Evolutionary conservation across 2,329 filamentous ascomycete genomes (phyloP).

Genomic region (Tolypocladium paradoxum): DNA sequence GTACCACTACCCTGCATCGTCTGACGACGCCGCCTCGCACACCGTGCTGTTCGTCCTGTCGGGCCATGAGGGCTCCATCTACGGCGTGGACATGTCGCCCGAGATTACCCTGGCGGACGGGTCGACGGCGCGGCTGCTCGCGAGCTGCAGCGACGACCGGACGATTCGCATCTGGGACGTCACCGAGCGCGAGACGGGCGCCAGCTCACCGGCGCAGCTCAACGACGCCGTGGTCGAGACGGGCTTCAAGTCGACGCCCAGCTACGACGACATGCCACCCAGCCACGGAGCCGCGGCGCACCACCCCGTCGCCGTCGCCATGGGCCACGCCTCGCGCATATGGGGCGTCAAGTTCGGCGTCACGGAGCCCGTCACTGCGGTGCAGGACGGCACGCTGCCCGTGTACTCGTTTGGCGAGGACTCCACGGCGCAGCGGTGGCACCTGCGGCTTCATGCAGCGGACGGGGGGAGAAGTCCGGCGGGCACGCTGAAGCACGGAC

Average conservation of each 20-base stretch:
- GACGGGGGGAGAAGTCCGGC: slow-evolving; percentile 1
- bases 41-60: slow-evolving; percentile 41
- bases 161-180: slow-evolving; percentile 86
- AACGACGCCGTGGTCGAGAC: slow-evolving; percentile 31
- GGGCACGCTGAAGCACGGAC: slow-evolving; percentile 36
- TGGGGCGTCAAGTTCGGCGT: slow-evolving; percentile 66
- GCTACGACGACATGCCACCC: slow-evolving; percentile 11
- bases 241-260: slow-evolving; percentile 40
- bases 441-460: slow-evolving; percentile 28
- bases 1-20: slow-evolving; percentile 29
- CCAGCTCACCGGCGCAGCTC: not conserved
- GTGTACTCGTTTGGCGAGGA: slow-evolving; percentile 81
- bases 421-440: slow-evolving; percentile 65
- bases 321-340: slow-evolving; percentile 83
- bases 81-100: slow-evolving; percentile 72
- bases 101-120: slow-evolving; percentile 28
- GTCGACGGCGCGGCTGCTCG: slow-evolving; percentile 50
- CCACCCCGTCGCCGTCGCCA: slow-evolving; percentile 55
- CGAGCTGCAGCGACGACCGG: slow-evolving; percentile 90
- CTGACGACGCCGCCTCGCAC: slow-evolving; percentile 9
- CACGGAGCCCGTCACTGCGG: slow-evolving; percentile 16
- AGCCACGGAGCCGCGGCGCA: slow-evolving; percentile 12
- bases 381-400: slow-evolving; percentile 7
- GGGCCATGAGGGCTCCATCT: slow-evolving; percentile 86
- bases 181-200: slow-evolving; percentile 32